Evolutionary conservation across 768 basidiomycete species (phyloP).

Genomic region (Pleurotus pulmonarius): DNA sequence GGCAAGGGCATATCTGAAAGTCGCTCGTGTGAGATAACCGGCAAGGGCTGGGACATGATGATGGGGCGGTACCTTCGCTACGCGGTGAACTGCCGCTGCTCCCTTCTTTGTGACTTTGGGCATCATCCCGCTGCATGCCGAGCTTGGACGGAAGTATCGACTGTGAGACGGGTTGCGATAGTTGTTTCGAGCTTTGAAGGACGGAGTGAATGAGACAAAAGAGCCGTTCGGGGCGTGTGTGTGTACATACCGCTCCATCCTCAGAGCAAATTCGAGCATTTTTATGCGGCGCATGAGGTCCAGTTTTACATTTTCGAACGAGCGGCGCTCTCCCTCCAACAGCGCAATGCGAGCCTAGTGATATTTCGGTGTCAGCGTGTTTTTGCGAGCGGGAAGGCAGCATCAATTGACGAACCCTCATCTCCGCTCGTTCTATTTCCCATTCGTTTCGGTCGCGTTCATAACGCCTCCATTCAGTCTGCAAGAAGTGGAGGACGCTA

Average conservation of each 20-base stretch:
- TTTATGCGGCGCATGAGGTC: conserved; percentile 96
- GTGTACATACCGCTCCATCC: conserved; percentile 83
- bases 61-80: conserved; percentile 62
- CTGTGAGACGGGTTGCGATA: conserved; percentile 54
- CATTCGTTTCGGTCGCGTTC: conserved; percentile 99
- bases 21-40: neutral
- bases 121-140: conserved; percentile 66
- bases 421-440: conserved; percentile 99
- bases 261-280: conserved; percentile 97
- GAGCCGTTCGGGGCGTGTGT: conserved; percentile 4
- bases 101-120: conserved; percentile 69
- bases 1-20: conserved; percentile 65
- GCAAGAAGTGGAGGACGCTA: conserved; percentile 92
- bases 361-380: conserved; percentile 15
- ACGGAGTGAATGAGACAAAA: neutral
- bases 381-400: conserved; percentile 12
- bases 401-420: conserved; percentile 69
- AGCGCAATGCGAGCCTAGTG: conserved; percentile 91
- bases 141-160: conserved; percentile 66
- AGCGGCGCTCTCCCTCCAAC: conserved; percentile 93
- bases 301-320: conserved; percentile 94
- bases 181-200: conserved; percentile 68
- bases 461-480: conserved; percentile 97
- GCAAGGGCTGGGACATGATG: neutral
- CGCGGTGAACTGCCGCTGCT: conserved; percentile 82